Evolutionary conservation across 179 eudicot species (phyloP).

Genomic region (Carnegiea gigantea): DNA sequence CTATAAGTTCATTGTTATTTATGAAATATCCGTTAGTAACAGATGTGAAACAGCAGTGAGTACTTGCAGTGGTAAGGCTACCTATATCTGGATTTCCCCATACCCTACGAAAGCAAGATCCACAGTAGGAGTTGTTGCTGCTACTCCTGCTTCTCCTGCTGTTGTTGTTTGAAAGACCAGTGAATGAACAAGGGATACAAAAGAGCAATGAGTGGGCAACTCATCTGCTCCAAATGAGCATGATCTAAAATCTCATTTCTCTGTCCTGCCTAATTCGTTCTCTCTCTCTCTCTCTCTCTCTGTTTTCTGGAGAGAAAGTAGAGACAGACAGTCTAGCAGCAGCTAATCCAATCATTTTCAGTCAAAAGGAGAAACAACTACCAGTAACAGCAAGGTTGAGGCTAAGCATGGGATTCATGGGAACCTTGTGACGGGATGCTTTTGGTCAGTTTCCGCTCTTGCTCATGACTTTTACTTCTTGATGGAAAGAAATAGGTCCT

Average conservation of each 20-base stretch:
- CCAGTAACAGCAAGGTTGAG: background rate
- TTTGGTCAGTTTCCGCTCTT: background rate
- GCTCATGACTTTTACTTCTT: background rate
- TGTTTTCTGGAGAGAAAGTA: background rate
- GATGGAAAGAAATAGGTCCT: background rate
- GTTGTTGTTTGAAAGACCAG: too few species aligned
- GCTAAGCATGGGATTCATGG: background rate
- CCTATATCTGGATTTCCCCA: too few species aligned
- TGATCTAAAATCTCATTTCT: background rate
- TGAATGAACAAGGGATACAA: too few species aligned
- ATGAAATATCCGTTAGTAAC: background rate
- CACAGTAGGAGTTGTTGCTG: too few species aligned
- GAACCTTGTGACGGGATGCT: background rate
- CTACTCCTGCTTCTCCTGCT: too few species aligned
- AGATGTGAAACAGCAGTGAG: too few species aligned
- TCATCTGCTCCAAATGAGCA: background rate
- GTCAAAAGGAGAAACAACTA: background rate
- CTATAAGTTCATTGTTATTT: background rate
- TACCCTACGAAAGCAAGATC: too few species aligned
- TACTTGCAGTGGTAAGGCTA: too few species aligned
- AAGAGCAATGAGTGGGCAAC: background rate
- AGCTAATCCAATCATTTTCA: background rate
- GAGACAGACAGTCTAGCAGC: background rate
- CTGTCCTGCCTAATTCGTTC: background rate
- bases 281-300: too few species aligned